These are phyloP conservation scores for Cytospora schulzeri DNA, from an alignment of 2,329 filamentous ascomycete genomes.

Conservation along the genomic window DNA sequence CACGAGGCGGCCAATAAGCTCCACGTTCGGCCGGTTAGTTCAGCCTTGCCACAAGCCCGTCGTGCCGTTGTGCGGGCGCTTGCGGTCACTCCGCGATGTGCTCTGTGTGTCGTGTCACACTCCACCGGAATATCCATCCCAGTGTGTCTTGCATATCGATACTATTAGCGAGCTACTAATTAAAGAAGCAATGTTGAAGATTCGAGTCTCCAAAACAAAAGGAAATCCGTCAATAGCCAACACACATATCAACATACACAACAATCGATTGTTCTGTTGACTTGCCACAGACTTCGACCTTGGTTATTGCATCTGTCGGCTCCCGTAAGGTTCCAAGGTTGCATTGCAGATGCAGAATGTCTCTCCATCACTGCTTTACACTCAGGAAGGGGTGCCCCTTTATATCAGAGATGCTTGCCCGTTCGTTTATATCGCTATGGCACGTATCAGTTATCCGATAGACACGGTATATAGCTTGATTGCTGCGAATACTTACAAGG, in stretches of 20 bases:
- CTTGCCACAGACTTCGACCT: not conserved
- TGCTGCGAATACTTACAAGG: slow-evolving; percentile 1
- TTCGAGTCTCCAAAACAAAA: not conserved
- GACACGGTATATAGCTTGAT: not conserved
- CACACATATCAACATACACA: not conserved
- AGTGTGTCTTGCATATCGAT: not conserved
- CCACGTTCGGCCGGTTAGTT: not conserved
- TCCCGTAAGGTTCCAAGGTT: too few species aligned
- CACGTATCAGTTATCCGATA: not conserved
- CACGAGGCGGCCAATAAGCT: slow-evolving; percentile 25
- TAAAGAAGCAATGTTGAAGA: not conserved
- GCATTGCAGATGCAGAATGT: too few species aligned
- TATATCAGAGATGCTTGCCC: too few species aligned
- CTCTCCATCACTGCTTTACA: too few species aligned
- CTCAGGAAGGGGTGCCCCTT: too few species aligned
- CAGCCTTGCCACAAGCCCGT: slow-evolving; percentile 22
- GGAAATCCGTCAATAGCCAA: not conserved
- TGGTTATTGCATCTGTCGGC: not conserved
- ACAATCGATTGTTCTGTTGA: not conserved
- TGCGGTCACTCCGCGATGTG: not conserved
- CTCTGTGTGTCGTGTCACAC: slow-evolving; percentile 1
- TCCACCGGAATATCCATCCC: not conserved
- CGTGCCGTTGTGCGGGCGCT: not conserved
- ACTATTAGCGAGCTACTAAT: not conserved
- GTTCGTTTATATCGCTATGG: too few species aligned